Percentiles rank a stretch among this genome's conserved stretches.
Conservation (phyloP, 164 flowering plant genomes). For the Magnolia sinica region DNA sequence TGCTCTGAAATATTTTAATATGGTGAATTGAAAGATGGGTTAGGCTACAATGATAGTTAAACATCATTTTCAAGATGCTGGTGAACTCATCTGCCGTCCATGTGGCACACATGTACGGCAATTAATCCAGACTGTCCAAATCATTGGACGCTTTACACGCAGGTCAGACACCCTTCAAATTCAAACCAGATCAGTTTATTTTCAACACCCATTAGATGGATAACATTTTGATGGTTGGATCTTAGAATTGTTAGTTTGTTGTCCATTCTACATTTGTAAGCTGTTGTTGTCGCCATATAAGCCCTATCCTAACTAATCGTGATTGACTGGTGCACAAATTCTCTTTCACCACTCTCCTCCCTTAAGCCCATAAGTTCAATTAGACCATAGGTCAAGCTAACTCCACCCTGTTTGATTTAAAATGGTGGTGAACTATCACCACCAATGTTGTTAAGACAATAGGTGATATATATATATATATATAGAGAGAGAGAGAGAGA, state of each 20-base stretch:
- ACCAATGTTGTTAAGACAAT: no score
- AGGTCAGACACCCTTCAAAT: neutral
- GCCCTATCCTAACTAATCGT: no score
- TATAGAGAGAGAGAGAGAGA: no score
- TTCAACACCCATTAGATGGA: neutral
- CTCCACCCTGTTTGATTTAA: no score
- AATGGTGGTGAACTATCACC: no score
- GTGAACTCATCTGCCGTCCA: neutral
- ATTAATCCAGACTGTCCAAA: neutral
- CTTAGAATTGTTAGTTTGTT: neutral
- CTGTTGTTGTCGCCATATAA: no score
- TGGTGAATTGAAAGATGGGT: conserved; percentile 12
- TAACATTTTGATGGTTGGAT: neutral
- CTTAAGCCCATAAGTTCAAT: no score
- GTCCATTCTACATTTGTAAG: no score
- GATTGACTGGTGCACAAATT: no score
- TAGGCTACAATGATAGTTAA: conserved; percentile 24
- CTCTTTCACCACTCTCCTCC: no score
- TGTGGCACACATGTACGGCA: conserved; percentile 7
- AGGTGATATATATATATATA: no score
- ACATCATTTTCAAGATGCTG: neutral
- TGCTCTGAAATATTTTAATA: conserved; percentile 4
- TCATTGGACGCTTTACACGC: neutral
- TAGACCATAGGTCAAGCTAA: no score
- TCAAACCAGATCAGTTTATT: neutral